Base-by-base conservation (phyloP, 345 rosid genomes). In the Carallia pectinifolia region DNA sequence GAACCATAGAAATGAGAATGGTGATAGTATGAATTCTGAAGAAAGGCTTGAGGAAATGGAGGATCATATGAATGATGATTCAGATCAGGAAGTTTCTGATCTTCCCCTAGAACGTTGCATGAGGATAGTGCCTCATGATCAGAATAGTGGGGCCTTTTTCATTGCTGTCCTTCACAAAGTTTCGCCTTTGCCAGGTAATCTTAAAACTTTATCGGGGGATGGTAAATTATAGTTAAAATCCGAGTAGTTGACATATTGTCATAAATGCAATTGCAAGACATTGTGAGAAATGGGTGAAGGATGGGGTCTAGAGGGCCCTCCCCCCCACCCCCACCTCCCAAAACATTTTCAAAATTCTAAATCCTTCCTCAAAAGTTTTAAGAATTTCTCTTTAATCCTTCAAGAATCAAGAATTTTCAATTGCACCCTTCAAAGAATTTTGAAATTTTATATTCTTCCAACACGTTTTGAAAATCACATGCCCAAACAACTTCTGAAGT, bases 81-180 rank as follows among this genome's bases (percentile, higher is more conserved):
- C 71, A 68, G 85, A 74, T 36, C 87, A 77, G 74, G 96, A 90
- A 80, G 81, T 84, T 70, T 90, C 84, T 69, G 84, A 81, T 81
- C 91, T 90, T 56, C 94, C 94, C 13, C 85, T 95, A 58, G 94
- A 90, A 69, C 82, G 80, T 30, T 95, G 99, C 89, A 74, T 90
- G 86, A 92, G 98, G 85, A 87, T 95, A 79, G 67, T 89, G 63
- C 97, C 99, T 78, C 96, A 90, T 81, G 97, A 95, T 88, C 99
- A 95, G 82, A 95, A 92, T 81, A 81, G 88, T 9, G 99, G 97
- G 68, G 94, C 97, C 55, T 95, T 95, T 78, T 95, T 95, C 79
- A 81, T 95, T 66, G 98, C 97, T 40, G 92, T 92, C 58, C 80
- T 92, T 65, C 86, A 84, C 66, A 95, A 95, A 80, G 73, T 85